Percentiles rank a stretch among this genome's conserved stretches.
Conservation (phyloP, 352 stramenopile species). For the Phytopythium ostracodes region DNA sequence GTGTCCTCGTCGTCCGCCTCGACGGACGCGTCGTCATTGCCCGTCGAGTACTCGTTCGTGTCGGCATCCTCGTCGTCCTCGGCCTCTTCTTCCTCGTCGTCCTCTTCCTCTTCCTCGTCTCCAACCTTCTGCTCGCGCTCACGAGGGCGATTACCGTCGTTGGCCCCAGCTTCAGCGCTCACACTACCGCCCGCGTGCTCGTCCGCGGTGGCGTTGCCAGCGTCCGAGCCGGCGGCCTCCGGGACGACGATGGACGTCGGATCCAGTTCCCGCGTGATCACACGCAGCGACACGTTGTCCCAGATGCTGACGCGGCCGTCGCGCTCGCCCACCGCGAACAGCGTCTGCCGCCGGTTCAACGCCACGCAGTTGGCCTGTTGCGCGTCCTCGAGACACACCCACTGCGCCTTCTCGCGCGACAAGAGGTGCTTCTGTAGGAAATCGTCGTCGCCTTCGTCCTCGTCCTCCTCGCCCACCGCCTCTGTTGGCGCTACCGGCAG, state of each 20-base stretch:
- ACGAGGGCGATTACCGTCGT: neutral
- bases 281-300: constrained; percentile 77
- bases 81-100: constrained; percentile 14
- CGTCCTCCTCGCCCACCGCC: constrained; percentile 16
- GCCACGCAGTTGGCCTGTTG: constrained; percentile 72
- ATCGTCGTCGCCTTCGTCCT: constrained; percentile 40
- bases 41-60: constrained; percentile 18
- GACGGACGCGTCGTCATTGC: constrained; percentile 28
- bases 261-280: constrained; percentile 76
- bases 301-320: constrained; percentile 79
- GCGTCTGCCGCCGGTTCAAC: constrained; percentile 52
- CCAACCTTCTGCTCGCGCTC: neutral
- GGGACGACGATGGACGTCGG: constrained; percentile 58
- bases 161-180: neutral
- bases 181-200: neutral
- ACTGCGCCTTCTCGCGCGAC: constrained; percentile 40
- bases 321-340: constrained; percentile 74
- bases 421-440: constrained; percentile 60
- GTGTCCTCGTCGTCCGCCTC: constrained; percentile 40
- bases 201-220: neutral
- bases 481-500: too few species aligned
- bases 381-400: constrained; percentile 67
- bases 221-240: constrained; percentile 7
- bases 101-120: constrained; percentile 9
- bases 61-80: constrained; percentile 28